Evolutionary conservation across 352 stramenopile genomes (phyloP).

Genomic region (Pythium angustatum): DNA sequence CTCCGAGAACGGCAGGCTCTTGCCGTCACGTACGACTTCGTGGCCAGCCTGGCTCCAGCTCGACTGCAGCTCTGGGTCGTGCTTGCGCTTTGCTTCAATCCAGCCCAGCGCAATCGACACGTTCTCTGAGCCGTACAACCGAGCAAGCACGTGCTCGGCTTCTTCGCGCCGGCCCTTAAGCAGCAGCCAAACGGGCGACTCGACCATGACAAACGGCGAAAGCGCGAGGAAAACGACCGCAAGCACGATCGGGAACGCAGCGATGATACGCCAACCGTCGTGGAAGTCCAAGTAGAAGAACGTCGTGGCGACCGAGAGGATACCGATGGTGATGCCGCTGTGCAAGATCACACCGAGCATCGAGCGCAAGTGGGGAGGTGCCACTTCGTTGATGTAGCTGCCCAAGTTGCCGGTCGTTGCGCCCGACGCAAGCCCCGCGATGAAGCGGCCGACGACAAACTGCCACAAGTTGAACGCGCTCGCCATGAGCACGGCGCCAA

Average conservation of each 20-base stretch:
- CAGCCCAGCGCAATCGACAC: slow-evolving; percentile 33
- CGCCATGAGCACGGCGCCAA: slow-evolving; percentile 34
- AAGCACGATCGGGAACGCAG: slow-evolving; percentile 53
- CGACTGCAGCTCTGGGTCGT: slow-evolving; percentile 29
- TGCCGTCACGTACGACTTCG: slow-evolving; percentile 17
- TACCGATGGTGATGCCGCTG: slow-evolving; percentile 47
- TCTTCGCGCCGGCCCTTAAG: slow-evolving; percentile 33
- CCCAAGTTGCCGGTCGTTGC: slow-evolving; percentile 33
- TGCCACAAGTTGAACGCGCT: slow-evolving; percentile 31
- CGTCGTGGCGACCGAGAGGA: slow-evolving; percentile 43
- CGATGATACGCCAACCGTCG: slow-evolving; percentile 58
- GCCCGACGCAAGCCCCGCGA: slow-evolving; percentile 42
- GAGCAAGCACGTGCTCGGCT: slow-evolving; percentile 30
- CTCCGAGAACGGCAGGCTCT: slow-evolving; percentile 25
- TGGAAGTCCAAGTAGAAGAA: slow-evolving; percentile 62
- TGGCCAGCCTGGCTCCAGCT: slow-evolving; percentile 17
- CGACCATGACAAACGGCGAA: slow-evolving; percentile 42
- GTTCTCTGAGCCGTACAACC: slow-evolving; percentile 37
- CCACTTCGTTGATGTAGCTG: slow-evolving; percentile 53
- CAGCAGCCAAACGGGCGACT: slow-evolving; percentile 48
- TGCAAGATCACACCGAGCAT: slow-evolving; percentile 40
- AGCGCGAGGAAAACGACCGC: slow-evolving; percentile 42
- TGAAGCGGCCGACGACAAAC: slow-evolving; percentile 42
- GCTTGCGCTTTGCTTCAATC: slow-evolving; percentile 33
- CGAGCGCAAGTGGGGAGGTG: slow-evolving; percentile 40